Evolutionary conservation across 352 stramenopile genomes (phyloP).

Genomic region (Globisporangium recalcitrans): DNA sequence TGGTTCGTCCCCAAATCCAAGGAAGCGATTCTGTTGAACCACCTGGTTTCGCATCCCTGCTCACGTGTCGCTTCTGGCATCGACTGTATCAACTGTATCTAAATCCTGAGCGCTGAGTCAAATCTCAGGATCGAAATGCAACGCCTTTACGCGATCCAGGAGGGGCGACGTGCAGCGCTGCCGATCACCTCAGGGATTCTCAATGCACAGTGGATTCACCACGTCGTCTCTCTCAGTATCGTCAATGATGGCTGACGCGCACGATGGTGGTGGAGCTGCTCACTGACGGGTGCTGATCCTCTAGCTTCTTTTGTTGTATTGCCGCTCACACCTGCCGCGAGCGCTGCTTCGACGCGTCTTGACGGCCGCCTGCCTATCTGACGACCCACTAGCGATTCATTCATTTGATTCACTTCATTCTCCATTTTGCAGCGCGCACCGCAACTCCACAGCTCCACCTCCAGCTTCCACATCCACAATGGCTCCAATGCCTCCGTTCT

Average conservation of each 20-base stretch:
- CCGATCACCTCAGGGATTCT: not conserved
- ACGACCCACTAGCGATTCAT: not conserved
- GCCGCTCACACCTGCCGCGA: not conserved
- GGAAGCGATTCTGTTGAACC: not conserved
- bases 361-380: not conserved
- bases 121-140: not conserved
- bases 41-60: not conserved
- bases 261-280: not conserved
- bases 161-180: not conserved
- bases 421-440: not conserved
- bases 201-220: not conserved
- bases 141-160: not conserved
- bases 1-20: not conserved
- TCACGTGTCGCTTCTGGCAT: not conserved
- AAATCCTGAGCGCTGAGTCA: not conserved
- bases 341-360: not conserved
- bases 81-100: not conserved
- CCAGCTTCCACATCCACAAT: not conserved
- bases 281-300: not conserved
- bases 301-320: not conserved
- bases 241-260: not conserved
- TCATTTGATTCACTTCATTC: not conserved
- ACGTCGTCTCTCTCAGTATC: not conserved
- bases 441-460: not conserved
- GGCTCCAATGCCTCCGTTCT: not conserved